Evolutionary conservation across 2,329 filamentous ascomycete species (phyloP), one percentile per base, ranked within the genome.

Genomic region (Diaporthe vaccinii): DNA sequence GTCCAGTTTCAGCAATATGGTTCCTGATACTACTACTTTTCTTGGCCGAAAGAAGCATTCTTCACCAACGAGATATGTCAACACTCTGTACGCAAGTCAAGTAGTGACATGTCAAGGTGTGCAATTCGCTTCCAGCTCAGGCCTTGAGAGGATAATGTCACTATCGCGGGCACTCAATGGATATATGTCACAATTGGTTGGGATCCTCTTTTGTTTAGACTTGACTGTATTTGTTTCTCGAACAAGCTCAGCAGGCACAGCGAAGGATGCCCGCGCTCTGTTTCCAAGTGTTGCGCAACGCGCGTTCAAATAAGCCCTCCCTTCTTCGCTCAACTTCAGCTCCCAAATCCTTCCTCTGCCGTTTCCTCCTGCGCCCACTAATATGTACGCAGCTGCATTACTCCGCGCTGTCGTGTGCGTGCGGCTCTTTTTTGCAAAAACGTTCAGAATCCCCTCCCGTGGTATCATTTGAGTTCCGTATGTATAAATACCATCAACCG

Each of bases 381-480:
- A 25, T 31, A 55, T 69, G 65, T 0, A 5, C 34, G 49, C 49
- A 69, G 9, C 49, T 36, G 49, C 61, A 67, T 49, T 67, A 67
- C 28, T 14, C 65, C 49, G 65, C 65, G 22, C 49, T 6, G 8
- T 55, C 65, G 49, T 69, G 49, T 69, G 49, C 65, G n/a, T 53
- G 49, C 65, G 49, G 65, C 25, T 10, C 25, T 10, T 31, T 34
- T 55, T 55, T 55, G 65, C 49, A 55, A 68, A 39, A 53, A 20
- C 62, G n/a, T 55, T 53, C 65, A 69, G 65, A 41, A 51, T 28
- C 65, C n/a, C 65, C 65, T 69, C 65, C 58, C 61, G 58, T 73
- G 71, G 71, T 73, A 73, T 73, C 71, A 73, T 73, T 73, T 55
- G 58, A 51, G 41, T 55, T 73, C 71, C 71, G 46, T 73, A 57